phyloP scores from a whole-genome alignment of 495 filamentous ascomycete genomes.

The Penicillium turbatum region DNA sequence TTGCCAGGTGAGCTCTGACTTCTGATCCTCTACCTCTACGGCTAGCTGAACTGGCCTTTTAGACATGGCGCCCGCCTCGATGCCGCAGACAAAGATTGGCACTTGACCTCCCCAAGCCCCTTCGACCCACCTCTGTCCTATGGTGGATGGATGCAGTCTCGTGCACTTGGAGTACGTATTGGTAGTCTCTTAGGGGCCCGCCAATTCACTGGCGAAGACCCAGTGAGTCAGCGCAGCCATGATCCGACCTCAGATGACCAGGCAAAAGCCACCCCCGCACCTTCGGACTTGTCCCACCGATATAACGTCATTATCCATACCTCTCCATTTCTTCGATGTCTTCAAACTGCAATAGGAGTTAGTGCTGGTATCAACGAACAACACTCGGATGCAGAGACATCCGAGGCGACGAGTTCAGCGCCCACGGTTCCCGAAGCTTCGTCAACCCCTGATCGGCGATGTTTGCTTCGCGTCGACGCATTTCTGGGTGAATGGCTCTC shows the following conservation, averaged over 20 bases:
- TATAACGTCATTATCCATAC: conserved; percentile 84
- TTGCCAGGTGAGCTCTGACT: conserved; percentile 61
- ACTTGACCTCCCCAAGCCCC: conserved; percentile 87
- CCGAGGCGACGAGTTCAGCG: conserved; percentile 7
- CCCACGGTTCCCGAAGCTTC: background rate
- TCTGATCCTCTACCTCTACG: background rate
- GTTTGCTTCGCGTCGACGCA: conserved; percentile 72
- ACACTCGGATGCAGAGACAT: conserved; percentile 25
- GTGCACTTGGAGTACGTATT: conserved; percentile 74
- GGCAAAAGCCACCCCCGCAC: conserved; percentile 19
- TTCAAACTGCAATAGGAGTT: conserved; percentile 89
- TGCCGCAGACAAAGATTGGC: conserved; percentile 90
- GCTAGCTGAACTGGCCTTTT: conserved; percentile 2
- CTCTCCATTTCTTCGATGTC: conserved; percentile 86
- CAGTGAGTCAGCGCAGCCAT: conserved; percentile 12
- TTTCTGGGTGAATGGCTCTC: conserved; percentile 95
- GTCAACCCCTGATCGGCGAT: conserved; percentile 20
- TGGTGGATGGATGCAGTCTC: conserved; percentile 84
- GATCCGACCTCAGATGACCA: conserved; percentile 12
- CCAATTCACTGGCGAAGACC: conserved; percentile 22
- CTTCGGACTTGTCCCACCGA: conserved; percentile 46
- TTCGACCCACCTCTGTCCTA: conserved; percentile 97
- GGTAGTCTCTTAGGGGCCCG: conserved; percentile 60
- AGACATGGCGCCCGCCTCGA: conserved; percentile 93
- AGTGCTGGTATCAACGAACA: conserved; percentile 79